Evolutionary conservation across 371 early-diverging fungal species (phyloP).

Genomic region (Mucor saturninus): DNA sequence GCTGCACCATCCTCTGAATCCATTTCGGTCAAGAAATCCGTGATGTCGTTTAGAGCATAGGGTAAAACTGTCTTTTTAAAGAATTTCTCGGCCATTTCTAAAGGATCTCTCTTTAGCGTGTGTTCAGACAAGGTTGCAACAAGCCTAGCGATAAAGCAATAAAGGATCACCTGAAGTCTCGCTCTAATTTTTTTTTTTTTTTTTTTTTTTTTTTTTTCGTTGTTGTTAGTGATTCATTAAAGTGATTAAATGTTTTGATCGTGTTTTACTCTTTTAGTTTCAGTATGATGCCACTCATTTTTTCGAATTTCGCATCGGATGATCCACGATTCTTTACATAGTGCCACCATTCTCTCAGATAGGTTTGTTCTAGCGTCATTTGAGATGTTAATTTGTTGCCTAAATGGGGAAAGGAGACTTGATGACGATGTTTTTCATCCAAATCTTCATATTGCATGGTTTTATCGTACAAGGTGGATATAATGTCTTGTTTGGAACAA

Average conservation of each 20-base stretch:
- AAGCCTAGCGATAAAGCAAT: constrained; percentile 24
- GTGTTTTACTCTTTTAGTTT: constrained; percentile 23
- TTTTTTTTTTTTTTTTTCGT: neutral
- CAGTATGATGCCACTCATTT: constrained; percentile 5
- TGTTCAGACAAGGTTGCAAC: neutral
- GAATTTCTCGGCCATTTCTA: constrained; percentile 13
- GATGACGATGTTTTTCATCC: constrained; percentile 11
- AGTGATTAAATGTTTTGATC: neutral
- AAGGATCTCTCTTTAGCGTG: constrained; percentile 9
- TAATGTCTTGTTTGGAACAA: constrained; percentile 15
- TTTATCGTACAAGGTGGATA: constrained; percentile 11
- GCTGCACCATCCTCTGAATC: constrained; percentile 13
- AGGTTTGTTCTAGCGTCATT: constrained; percentile 15
- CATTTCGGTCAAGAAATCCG: constrained; percentile 10
- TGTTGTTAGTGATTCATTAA: neutral
- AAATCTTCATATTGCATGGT: constrained; percentile 12
- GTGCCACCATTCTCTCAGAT: constrained; percentile 21
- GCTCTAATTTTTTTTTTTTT: constrained; percentile 11
- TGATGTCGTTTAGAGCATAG: constrained; percentile 12
- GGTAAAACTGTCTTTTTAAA: constrained; percentile 14
- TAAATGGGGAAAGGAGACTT: neutral
- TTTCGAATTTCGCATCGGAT: constrained; percentile 1
- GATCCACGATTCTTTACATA: constrained; percentile 2
- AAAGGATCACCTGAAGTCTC: constrained; percentile 20
- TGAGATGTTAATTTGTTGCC: neutral